Conservation (phyloP, 2,329 filamentous ascomycete species). For the Colletotrichum chrysophilum region DNA sequence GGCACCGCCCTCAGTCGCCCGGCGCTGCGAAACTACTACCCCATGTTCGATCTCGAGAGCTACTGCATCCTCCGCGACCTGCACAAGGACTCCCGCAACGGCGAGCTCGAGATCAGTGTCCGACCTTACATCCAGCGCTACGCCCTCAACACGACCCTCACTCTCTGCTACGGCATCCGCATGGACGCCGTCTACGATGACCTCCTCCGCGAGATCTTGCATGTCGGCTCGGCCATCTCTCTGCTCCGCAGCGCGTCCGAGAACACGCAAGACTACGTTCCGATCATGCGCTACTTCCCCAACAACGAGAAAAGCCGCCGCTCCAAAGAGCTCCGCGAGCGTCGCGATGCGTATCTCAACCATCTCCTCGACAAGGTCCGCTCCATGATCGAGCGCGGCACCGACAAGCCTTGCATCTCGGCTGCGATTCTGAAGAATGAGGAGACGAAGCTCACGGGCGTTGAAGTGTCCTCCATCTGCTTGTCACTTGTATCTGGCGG, state of each 20-base stretch:
- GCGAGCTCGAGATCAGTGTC: not conserved
- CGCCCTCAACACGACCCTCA: slow-evolving; percentile 78
- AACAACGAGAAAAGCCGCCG: slow-evolving; percentile 65
- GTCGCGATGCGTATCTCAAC: slow-evolving; percentile 70
- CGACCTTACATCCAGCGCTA: slow-evolving; percentile 40
- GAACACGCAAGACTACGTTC: slow-evolving; percentile 88
- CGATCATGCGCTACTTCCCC: slow-evolving; percentile 63
- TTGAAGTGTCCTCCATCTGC: not conserved
- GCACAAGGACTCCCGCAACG: not conserved
- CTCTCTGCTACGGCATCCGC: slow-evolving; percentile 79
- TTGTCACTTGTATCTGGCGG: not conserved
- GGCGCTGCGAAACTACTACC: not conserved
- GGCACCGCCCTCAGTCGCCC: not conserved
- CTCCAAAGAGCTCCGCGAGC: slow-evolving; percentile 68
- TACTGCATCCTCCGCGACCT: not conserved
- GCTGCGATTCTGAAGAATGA: not conserved
- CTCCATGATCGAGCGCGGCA: slow-evolving; percentile 25
- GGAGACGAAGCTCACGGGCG: not conserved
- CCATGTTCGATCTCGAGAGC: not conserved
- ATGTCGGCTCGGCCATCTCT: slow-evolving; percentile 77
- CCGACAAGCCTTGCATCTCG: not conserved
- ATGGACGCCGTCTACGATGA: slow-evolving; percentile 73
- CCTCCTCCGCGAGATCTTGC: slow-evolving; percentile 74
- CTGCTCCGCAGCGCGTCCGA: slow-evolving; percentile 81
- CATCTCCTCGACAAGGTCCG: slow-evolving; percentile 68